Evolutionary conservation across 2,329 filamentous ascomycete species (phyloP), one percentile per base, ranked within the genome.

Genomic region (Apiospora aurea): DNA sequence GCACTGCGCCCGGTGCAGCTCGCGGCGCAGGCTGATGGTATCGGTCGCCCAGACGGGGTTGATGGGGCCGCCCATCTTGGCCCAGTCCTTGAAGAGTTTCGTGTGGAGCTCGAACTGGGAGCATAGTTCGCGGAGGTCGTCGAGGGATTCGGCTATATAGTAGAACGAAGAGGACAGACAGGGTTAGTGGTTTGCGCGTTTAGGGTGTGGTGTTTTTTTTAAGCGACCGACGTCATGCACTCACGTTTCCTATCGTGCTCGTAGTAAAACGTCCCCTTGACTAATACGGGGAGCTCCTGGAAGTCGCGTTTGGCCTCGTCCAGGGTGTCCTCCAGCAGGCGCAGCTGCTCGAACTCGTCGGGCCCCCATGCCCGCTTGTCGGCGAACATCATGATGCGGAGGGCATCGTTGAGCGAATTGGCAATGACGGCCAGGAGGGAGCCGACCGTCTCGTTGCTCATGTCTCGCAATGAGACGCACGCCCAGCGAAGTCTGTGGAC

Each of bases 271-370:
- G 87, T 84, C 43, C 88, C 88, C 74, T 88, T 87, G 70, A 90
- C 84, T 61, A 90, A 81, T 67, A 83, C 83, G 29, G 85, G 85
- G 72, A 91, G 82, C 76, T 88, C 85, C 80, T 90, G 88, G 74
- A 90, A 91, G 80, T 91, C 88, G 78, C 84, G 85, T 80, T 87
- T 88, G 71, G 89, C 89, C 75, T 89, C 87, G 77, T 90, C 87
- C 69, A 91, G 83, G n/a, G 85, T 83, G 47, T 84, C 82, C 76
- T 89, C 86, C 70, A 91, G 82, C 68, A 87, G 85, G 71, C 85
- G 86, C 72, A 87, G 79, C 81, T 90, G 89, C 77, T 90, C 88
- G 77, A 88, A 86, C 81, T 90, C 88, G 82, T 90, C 88, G 29
- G 83, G 81, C 0, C 85, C 87, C 89, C 89, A 90, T 73, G 87